Base-by-base conservation (phyloP, 805 yeast genomes). In the Starmera dryadoides region DNA sequence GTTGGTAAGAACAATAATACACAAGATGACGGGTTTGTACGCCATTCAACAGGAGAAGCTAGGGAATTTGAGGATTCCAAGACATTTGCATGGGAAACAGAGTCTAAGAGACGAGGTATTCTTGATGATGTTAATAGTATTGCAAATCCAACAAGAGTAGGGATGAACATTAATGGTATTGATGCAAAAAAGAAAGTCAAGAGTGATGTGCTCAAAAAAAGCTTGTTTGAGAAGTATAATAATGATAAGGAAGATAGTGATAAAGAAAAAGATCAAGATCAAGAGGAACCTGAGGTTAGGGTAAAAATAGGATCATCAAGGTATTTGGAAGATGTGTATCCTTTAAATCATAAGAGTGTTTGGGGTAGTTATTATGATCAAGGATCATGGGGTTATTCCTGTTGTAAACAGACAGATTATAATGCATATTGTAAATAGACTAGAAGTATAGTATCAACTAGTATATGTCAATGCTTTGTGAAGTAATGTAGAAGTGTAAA, bases 1-100 rank as follows among this genome's bases (percentile, higher is more conserved):
- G 44, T 59, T 2, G 69, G 68, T 16, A 46, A 54, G 29, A 50
- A 55, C 25, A 62, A 63, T 45, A 61, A 72, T 49, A 21, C n/a
- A n/a, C n/a, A n/a, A n/a, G 48, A 64, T 41, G 45, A 66, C 16
- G 61, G 72, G 55, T 81, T 73, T 59, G 81, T 73, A 17, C 65
- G 78, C 26, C 70, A 72, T 45, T 52, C 68, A 34, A 68, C 71
- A 3, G 82, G 79, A 6, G 84, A 79, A 44, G 84, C 82, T 9
- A 56, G 61, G 16, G 74, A 74, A 40, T 66, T 75, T 47, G 71
- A 69, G 39, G 60, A 63, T 37, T 49, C 73, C 53, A 74, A 71
- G 47, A 55, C 58, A 46, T 69, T 73, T 46, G 79, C 79, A 0
- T 72, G 79, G 67, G 23, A 21, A 6, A 9, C n/a, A n/a, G 69